phyloP scores from a whole-genome alignment of 1,139 yeast genomes.

The Protomyces lactucae-debilis region DNA sequence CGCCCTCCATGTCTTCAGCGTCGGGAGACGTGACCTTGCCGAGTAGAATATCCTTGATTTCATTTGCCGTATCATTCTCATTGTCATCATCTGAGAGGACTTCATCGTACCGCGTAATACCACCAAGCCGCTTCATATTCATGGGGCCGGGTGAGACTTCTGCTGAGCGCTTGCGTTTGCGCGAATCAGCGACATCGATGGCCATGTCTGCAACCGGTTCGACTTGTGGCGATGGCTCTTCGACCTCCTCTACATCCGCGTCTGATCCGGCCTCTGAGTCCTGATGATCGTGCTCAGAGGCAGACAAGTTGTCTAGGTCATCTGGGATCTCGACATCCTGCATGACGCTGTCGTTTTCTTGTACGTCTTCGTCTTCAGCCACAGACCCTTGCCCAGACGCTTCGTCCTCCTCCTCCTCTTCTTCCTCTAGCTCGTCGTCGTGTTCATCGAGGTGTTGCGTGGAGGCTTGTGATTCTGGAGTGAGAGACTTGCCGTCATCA shows the following conservation, averaged over 20 bases:
- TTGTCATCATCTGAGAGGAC: conserved; percentile 35
- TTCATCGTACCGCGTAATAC: conserved; percentile 7
- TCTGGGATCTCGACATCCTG: conserved; percentile 15
- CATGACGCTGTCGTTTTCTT: background rate
- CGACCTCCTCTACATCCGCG: background rate
- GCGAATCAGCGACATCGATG: background rate
- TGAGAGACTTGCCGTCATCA: conserved; percentile 19
- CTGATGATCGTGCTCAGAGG: background rate
- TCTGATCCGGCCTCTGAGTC: background rate
- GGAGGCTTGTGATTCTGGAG: conserved; percentile 26
- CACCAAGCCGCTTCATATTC: conserved; percentile 14
- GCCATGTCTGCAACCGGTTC: background rate
- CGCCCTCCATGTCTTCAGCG: conserved; percentile 29
- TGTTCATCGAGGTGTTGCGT: conserved; percentile 8
- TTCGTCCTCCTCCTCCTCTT: background rate
- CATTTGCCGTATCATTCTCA: conserved; percentile 32
- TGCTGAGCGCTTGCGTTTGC: conserved; percentile 9
- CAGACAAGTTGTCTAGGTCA: conserved; percentile 16
- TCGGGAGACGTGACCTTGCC: conserved; percentile 11
- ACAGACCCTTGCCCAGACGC: background rate
- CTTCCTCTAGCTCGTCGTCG: background rate
- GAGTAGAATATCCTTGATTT: background rate
- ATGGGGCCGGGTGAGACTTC: conserved; percentile 4
- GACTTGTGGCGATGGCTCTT: background rate
- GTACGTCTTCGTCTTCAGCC: background rate